Conservation (phyloP, 768 basidiomycete species). For the Lactifluus subvellereus region DNA sequence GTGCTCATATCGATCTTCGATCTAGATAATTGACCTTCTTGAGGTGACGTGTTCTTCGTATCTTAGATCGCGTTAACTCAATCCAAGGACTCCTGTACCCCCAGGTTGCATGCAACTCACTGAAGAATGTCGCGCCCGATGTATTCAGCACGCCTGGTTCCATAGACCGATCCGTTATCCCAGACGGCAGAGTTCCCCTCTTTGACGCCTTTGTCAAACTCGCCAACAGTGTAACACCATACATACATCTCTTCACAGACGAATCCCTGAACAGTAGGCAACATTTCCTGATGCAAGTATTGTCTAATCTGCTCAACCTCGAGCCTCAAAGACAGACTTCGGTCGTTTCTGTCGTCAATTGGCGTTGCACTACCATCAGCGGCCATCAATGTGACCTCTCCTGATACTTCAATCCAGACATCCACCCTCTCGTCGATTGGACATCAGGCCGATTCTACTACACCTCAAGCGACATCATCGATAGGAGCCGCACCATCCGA, state of each 20-base stretch:
- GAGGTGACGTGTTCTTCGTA: slow-evolving; percentile 9
- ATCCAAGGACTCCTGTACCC: neutral
- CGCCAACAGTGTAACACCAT: slow-evolving; percentile 4
- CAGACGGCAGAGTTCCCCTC: slow-evolving; percentile 8
- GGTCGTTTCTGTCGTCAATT: slow-evolving; percentile 8
- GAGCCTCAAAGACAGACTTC: slow-evolving; percentile 10
- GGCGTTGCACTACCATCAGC: neutral
- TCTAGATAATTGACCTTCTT: slow-evolving; percentile 14
- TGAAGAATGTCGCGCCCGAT: slow-evolving; percentile 9
- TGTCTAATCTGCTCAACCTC: neutral
- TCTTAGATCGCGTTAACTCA: neutral
- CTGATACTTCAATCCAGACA: neutral
- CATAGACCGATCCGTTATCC: slow-evolving; percentile 2
- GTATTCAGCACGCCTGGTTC: slow-evolving; percentile 9
- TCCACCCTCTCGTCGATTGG: neutral
- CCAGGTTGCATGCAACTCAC: slow-evolving; percentile 5
- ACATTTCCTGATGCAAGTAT: neutral
- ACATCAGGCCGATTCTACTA: neutral
- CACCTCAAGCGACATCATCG: neutral
- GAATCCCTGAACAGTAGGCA: slow-evolving; percentile 4
- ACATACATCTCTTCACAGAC: neutral
- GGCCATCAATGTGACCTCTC: neutral
- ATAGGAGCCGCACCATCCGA: neutral
- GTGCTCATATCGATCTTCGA: neutral
- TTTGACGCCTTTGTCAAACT: slow-evolving; percentile 14